phyloP scores from a whole-genome alignment of 2,329 filamentous ascomycete genomes.

The Aspergillus fumigatiaffinis region DNA sequence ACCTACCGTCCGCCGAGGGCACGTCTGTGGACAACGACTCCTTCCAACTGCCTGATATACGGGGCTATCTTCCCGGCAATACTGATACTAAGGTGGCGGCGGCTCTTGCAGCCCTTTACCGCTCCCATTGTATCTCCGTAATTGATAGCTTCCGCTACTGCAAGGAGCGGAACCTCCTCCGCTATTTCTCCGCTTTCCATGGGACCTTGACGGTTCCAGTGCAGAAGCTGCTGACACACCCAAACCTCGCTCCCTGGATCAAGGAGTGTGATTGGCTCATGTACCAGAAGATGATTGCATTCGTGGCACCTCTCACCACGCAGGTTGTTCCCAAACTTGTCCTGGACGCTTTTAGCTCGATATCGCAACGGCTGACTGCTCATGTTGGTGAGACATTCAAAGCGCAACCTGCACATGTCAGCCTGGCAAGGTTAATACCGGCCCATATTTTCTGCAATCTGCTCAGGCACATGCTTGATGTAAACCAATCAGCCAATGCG shows the following conservation, averaged over 20 bases:
- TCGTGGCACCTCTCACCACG: conserved; percentile 80
- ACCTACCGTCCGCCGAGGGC: conserved; percentile 32
- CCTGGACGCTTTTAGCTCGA: conserved; percentile 79
- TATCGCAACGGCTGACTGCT: conserved; percentile 73
- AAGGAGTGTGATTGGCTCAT: conserved; percentile 92
- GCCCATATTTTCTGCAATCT: conserved; percentile 85
- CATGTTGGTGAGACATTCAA: conserved; percentile 85
- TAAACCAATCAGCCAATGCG: conserved; percentile 90
- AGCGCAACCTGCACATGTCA: conserved; percentile 77
- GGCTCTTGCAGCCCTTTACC: conserved; percentile 80
- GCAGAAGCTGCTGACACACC: conserved; percentile 82
- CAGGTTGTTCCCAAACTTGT: conserved; percentile 89
- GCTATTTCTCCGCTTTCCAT: conserved; percentile 90
- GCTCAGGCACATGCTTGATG: conserved; percentile 79
- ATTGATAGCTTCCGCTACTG: conserved; percentile 95
- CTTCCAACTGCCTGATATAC: conserved; percentile 79
- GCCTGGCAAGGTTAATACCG: conserved; percentile 81
- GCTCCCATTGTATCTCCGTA: conserved; percentile 90
- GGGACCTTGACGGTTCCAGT: conserved; percentile 95
- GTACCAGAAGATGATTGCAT: conserved; percentile 95
- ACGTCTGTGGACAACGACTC: conserved; percentile 60
- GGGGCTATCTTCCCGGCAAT: conserved; percentile 71
- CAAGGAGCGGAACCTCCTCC: conserved; percentile 95
- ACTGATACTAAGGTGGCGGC: conserved; percentile 85
- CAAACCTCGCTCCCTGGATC: conserved; percentile 83